Percentiles rank a stretch among this genome's conserved stretches.
These are phyloP conservation scores for Rhodotorula paludigena DNA, from an alignment of 768 basidiomycete genomes.

Conservation along the genomic window DNA sequence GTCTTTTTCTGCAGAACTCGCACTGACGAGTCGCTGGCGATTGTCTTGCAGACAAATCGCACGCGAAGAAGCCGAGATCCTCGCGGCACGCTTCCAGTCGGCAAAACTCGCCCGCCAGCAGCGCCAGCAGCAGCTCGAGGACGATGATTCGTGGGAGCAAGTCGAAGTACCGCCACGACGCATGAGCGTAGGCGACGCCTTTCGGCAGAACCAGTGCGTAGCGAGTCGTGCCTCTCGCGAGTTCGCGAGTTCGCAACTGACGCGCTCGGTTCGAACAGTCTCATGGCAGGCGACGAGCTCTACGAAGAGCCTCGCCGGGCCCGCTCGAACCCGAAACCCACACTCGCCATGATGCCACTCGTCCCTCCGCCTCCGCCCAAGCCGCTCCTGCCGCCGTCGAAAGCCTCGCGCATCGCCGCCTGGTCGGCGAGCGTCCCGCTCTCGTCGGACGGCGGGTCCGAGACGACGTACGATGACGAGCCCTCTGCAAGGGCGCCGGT, in stretches of 20 bases:
- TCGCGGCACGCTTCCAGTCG: constrained; percentile 6
- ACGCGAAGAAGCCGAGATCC: constrained; percentile 22
- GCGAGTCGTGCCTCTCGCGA: background rate
- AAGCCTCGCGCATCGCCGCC: constrained; percentile 34
- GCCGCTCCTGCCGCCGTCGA: constrained; percentile 23
- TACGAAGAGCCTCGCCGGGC: background rate
- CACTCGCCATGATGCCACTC: background rate
- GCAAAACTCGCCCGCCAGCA: background rate
- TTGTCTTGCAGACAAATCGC: constrained; percentile 8
- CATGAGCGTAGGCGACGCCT: constrained; percentile 22
- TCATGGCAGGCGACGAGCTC: background rate
- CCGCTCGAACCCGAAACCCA: background rate
- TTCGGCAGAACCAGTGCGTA: constrained; percentile 28
- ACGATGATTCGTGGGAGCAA: constrained; percentile 12
- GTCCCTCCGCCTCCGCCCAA: background rate
- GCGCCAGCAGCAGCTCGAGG: background rate
- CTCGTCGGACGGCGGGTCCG: background rate
- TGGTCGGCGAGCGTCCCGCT: constrained; percentile 17
- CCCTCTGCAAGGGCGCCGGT: background rate
- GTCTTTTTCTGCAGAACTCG: too few relatives aligned
- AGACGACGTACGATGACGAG: background rate
- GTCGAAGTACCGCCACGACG: constrained; percentile 2
- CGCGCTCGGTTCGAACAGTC: background rate
- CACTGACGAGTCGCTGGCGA: background rate
- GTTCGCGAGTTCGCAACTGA: too few relatives aligned